These are phyloP conservation scores for Saxispiralis lemnorum DNA, from an alignment of 495 filamentous ascomycete genomes.

Conservation along the genomic window DNA sequence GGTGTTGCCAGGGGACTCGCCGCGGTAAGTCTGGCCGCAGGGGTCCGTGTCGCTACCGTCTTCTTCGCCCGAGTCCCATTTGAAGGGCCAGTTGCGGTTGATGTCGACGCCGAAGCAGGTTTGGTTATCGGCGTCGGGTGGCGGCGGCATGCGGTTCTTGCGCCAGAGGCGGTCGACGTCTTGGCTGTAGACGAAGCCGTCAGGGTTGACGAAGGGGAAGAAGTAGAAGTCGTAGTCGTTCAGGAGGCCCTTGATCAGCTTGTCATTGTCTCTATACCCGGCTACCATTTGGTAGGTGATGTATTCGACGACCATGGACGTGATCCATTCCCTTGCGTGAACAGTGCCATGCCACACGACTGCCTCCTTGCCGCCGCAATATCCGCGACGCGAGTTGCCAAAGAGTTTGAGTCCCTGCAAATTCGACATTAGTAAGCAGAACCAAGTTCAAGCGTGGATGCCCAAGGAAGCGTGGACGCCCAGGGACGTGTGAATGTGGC, in stretches of 20 bases:
- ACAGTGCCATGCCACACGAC: constrained; percentile 44
- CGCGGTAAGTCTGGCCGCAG: constrained; percentile 38
- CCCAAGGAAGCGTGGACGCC: neutral
- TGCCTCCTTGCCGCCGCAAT: constrained; percentile 35
- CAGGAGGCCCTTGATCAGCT: constrained; percentile 27
- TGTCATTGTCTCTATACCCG: constrained; percentile 26
- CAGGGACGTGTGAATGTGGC: constrained; percentile 16
- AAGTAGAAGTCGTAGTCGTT: constrained; percentile 49
- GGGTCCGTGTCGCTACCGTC: constrained; percentile 36
- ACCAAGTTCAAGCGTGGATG: too few species aligned
- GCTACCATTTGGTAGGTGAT: constrained; percentile 35
- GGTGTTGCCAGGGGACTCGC: constrained; percentile 28
- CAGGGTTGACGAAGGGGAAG: constrained; percentile 44
- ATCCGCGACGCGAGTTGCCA: neutral
- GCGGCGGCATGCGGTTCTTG: constrained; percentile 38
- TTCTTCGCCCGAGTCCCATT: constrained; percentile 25
- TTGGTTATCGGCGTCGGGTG: constrained; percentile 15
- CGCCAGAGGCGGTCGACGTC: constrained; percentile 42
- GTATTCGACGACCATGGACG: constrained; percentile 37
- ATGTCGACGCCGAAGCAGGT: constrained; percentile 41
- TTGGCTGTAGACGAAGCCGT: constrained; percentile 48
- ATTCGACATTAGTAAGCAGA: neutral
- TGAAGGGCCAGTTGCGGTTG: constrained; percentile 46
- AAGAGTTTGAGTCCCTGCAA: neutral
- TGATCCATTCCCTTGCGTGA: constrained; percentile 49